Evolutionary conservation across 1,139 yeast genomes (phyloP), one percentile per base, ranked within the genome.

Genomic region (Magnusiomyces tetraspermus): DNA sequence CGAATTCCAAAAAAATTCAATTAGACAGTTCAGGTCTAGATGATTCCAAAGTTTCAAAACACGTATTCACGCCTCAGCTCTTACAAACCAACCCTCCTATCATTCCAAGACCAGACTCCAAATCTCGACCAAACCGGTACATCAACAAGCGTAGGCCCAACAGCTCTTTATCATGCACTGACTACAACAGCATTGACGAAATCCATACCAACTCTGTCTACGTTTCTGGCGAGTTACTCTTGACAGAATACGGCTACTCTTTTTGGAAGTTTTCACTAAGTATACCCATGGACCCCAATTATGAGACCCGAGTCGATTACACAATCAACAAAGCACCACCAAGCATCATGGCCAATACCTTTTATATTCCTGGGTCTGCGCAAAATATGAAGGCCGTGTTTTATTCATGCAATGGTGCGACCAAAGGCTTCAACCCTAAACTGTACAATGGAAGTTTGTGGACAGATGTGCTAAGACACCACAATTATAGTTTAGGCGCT

Each of bases 391-490:
- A 88, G 66, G 76, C 84, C 3, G 75, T 88, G 67, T 82, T 90
- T 33, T 84, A 77, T 66, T 86, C 96, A 4, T 90, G 97, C 70
- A 90, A 90, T 64, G 97, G 97, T n/a, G 89, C 89, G 66, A 85
- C 95, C 1, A 68, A 86, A 51, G 79, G 77, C 2, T 83, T 86
- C 1, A 86, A 82, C 55, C 81, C 96, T 1, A 63, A 71, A 1
- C 70, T 71, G n/a, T 90, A 80, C 69, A 78, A 80, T 42, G 86
- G 90, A 15, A 82, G 88, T 2, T 70, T 90, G 59, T 90, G 97
- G 97, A 75, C 72, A 50, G 96, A 90, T 64, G 95, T 90, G 2
- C 64, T 89, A 62, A 72, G 77, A 30, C 80, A 80, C 58, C 96
- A 89, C 64, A 63, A 71, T 3, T 58, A 63, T 10, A 73, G 43